These are phyloP conservation scores for Flaveria sonorensis DNA, from an alignment of 129 eudicot species.

Conservation along the genomic window DNA sequence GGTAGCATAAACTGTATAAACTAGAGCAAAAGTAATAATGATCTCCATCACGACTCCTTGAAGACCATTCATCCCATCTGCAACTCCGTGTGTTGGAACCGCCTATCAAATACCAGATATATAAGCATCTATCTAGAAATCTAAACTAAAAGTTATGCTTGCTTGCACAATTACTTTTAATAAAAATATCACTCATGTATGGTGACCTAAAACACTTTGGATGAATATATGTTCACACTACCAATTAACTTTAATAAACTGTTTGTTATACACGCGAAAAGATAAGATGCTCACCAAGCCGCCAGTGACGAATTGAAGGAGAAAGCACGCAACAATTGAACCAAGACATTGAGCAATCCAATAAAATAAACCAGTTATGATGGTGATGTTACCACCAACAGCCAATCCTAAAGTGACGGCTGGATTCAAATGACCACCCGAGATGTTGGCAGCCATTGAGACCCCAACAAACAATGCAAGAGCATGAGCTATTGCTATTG, in stretches of 20 bases:
- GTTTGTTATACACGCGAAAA: background rate
- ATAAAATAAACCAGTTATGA: slow-evolving; percentile 57
- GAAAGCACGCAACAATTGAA: slow-evolving; percentile 48
- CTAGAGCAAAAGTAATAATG: slow-evolving; percentile 57
- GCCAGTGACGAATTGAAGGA: slow-evolving; percentile 51
- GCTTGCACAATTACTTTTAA: background rate
- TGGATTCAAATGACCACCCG: slow-evolving; percentile 75
- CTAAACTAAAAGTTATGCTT: background rate
- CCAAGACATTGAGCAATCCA: slow-evolving; percentile 64
- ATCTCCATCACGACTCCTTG: slow-evolving; percentile 62
- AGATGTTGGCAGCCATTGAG: slow-evolving; percentile 65
- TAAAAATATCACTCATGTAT: background rate
- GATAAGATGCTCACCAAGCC: slow-evolving; percentile 41
- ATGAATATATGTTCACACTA: background rate
- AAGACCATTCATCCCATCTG: slow-evolving; percentile 43
- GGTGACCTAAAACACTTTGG: background rate
- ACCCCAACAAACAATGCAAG: slow-evolving; percentile 67
- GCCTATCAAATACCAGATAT: slow-evolving; percentile 33
- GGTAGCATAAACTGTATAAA: slow-evolving; percentile 63
- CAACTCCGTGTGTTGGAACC: slow-evolving; percentile 58
- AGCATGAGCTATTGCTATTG: slow-evolving; percentile 62
- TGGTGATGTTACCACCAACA: slow-evolving; percentile 63
- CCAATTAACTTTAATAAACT: background rate
- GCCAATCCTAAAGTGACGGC: slow-evolving; percentile 74
- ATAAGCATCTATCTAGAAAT: background rate